These are phyloP conservation scores for Mycena vitilis DNA, from an alignment of 768 basidiomycete genomes.

Conservation along the genomic window DNA sequence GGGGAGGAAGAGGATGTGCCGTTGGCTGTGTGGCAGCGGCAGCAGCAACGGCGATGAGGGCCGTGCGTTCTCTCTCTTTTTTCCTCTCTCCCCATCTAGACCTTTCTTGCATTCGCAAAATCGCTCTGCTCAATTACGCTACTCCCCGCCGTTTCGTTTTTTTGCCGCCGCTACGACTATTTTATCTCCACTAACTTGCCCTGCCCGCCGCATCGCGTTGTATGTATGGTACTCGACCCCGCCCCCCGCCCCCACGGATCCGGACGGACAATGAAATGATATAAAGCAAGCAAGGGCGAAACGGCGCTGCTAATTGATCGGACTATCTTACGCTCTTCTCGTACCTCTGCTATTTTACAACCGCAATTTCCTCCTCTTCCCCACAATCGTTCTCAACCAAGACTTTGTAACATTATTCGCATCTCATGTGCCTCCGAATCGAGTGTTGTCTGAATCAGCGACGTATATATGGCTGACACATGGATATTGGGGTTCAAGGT, in stretches of 20 bases:
- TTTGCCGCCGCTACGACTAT: constrained; percentile 14
- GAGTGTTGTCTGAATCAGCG: neutral
- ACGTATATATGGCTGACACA: neutral
- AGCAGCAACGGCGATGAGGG: constrained; percentile 63
- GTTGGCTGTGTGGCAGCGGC: constrained; percentile 83
- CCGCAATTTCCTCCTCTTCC: constrained; percentile 10
- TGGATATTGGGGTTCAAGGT: neutral
- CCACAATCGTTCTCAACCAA: constrained; percentile 21
- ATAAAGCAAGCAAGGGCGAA: constrained; percentile 18
- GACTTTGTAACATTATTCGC: constrained; percentile 29
- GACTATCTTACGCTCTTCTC: constrained; percentile 19
- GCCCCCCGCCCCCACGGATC: constrained; percentile 18
- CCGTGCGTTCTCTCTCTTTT: constrained; percentile 4
- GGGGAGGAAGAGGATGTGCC: constrained; percentile 82
- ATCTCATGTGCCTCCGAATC: constrained; percentile 10
- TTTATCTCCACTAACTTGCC: constrained; percentile 33
- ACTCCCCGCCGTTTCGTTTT: constrained; percentile 13
- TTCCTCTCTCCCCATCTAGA: constrained; percentile 24
- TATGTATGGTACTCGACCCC: constrained; percentile 31
- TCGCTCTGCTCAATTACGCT: constrained; percentile 16
- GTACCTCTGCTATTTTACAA: constrained; percentile 19
- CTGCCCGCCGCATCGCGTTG: constrained; percentile 33
- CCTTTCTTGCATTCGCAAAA: constrained; percentile 26
- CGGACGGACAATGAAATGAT: constrained; percentile 31
- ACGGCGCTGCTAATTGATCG: constrained; percentile 30